phyloP scores from a whole-genome alignment of 768 basidiomycete species.

The Coprinopsis sp. region DNA sequence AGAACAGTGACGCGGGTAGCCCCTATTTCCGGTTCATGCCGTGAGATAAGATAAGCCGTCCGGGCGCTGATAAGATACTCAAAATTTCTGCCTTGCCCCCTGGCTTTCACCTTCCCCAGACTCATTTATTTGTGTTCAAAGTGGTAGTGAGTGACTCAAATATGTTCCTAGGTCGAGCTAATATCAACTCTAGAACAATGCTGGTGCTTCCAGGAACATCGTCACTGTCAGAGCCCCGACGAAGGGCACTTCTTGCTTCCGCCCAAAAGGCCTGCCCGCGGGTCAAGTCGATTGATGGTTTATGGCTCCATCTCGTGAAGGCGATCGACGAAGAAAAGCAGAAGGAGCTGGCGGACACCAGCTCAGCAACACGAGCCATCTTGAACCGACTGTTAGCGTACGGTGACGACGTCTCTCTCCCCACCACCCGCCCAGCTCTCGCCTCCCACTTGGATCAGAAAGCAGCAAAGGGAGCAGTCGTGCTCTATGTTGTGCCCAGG shows the following conservation, averaged over 20 bases:
- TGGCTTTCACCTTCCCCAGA: no score
- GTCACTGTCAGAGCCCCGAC: slow-evolving; percentile 65
- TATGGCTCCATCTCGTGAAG: slow-evolving; percentile 85
- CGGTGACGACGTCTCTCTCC: slow-evolving; percentile 66
- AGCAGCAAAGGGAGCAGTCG: slow-evolving; percentile 25
- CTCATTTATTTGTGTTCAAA: no score
- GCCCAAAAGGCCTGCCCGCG: slow-evolving; percentile 50
- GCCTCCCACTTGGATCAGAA: slow-evolving; percentile 38
- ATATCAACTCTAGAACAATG: slow-evolving; percentile 40
- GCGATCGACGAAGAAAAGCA: slow-evolving; percentile 43
- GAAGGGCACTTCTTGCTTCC: slow-evolving; percentile 55
- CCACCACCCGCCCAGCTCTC: no score
- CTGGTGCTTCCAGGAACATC: slow-evolving; percentile 77
- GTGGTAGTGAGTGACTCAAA: no score
- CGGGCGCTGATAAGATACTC: no score
- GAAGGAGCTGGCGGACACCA: slow-evolving; percentile 38
- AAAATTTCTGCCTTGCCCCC: no score
- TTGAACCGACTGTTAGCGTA: slow-evolving; percentile 77
- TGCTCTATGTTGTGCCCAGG: slow-evolving; percentile 75
- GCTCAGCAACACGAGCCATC: slow-evolving; percentile 43
- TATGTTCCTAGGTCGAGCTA: neutral
- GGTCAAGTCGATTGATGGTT: slow-evolving; percentile 69
- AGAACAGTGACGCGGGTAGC: no score
- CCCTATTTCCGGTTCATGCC: no score
- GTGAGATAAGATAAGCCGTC: no score